These are phyloP conservation scores for Selaginella moellendorffii DNA, from an alignment of 75 land plant genomes.

Conservation along the genomic window DNA sequence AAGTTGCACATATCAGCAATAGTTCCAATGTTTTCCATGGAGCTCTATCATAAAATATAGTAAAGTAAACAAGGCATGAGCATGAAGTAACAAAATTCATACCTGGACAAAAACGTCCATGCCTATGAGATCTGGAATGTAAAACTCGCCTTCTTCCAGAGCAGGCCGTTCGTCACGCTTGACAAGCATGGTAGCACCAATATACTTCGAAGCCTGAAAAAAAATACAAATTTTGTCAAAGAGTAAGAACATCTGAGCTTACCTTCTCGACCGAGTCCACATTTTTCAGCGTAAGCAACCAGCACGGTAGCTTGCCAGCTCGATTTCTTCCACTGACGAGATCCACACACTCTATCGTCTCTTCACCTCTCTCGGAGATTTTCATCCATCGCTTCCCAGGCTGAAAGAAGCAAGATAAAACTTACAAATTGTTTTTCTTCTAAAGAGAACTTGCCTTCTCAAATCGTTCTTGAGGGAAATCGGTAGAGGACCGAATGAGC, in stretches of 20 bases:
- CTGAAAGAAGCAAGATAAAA: no score
- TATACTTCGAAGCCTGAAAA: slow-evolving; percentile 55
- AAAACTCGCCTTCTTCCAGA: slow-evolving; percentile 66
- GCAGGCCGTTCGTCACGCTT: slow-evolving; percentile 52
- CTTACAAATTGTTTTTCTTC: no score
- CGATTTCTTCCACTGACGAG: slow-evolving; percentile 51
- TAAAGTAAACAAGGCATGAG: background rate
- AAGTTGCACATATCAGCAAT: slow-evolving; percentile 50
- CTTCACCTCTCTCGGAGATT: slow-evolving; percentile 27
- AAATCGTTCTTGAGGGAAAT: slow-evolving; percentile 74
- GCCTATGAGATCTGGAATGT: slow-evolving; percentile 76
- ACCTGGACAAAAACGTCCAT: slow-evolving; percentile 84
- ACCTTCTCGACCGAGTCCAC: slow-evolving; percentile 54
- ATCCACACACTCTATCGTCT: slow-evolving; percentile 38
- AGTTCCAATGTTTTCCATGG: slow-evolving; percentile 44
- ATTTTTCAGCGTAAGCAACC: slow-evolving; percentile 58
- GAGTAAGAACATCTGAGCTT: background rate
- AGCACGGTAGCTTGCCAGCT: slow-evolving; percentile 39
- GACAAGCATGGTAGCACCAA: slow-evolving; percentile 73
- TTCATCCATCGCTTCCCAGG: slow-evolving; percentile 77
- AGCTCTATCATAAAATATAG: slow-evolving; percentile 31
- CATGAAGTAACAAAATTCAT: background rate
- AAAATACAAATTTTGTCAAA: background rate
- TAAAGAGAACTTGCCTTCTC: slow-evolving; percentile 46
- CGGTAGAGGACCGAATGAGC: slow-evolving; percentile 53